Evolutionary conservation across 176 grass and related monocot genomes (phyloP), one percentile per base, ranked within the genome.

Genomic region (Pharus latifolius): DNA sequence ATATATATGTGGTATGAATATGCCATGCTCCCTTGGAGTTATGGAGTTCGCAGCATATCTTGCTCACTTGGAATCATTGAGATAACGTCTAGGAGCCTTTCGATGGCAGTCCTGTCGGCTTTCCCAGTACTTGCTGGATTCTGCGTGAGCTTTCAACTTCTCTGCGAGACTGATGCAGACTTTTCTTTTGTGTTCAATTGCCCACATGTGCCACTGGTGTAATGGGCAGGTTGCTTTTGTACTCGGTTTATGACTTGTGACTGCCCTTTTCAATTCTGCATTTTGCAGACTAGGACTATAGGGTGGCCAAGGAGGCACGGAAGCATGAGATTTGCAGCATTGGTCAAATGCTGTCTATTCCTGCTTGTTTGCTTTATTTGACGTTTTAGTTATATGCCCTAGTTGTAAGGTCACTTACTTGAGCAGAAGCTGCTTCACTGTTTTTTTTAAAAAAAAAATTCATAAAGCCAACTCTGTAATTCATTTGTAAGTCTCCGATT

Each of bases 181-280:
- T 60, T 78, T 73, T 60, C 25, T 32, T 0, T 6, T 41, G 74
- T 26, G 32, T 7, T 84, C 60, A 20, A 79, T 50, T 53, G 68
- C 59, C 16, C 44, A 4, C 75, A 78, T 53, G 74, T 78, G 68
- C 75, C 34, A 24, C 24, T 42, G 59, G 73, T 33, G 74, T 11
- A 20, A 20, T 4, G n/a, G 45, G 35, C 50, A 42, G 51, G 34
- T 35, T 13, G 61, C 75, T 60, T 65, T 59, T 52, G 67, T 73
- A 73, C 67, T 33, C 19, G 49, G 10, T 25, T 77, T 16, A 22
- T 56, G 59, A 44, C 60, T 3, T 58, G 31, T 37, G 50, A 33
- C 6, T 20, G 50, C 25, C 77, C 14, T 43, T 50, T 29, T 40
- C 57, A 32, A 50, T 57, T 27, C 50, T 29, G 70, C 17, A 1